Percentiles rank a stretch among this genome's conserved stretches.
phyloP scores from a whole-genome alignment of 2,329 filamentous ascomycete genomes.

The Geosmithia flava region DNA sequence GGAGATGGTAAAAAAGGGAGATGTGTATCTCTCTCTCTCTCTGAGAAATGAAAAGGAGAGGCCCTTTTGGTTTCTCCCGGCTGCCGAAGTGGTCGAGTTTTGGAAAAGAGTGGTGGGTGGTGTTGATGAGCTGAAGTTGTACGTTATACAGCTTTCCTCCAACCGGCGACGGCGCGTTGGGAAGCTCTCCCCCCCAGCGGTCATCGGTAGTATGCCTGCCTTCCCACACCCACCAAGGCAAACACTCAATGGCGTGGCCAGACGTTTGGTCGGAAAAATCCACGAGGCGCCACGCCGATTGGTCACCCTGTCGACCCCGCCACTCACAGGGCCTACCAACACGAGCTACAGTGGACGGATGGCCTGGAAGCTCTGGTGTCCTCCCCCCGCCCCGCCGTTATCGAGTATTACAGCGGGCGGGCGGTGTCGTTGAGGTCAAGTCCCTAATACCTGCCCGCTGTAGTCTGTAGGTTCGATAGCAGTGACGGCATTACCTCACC shows the following conservation, averaged over 20 bases:
- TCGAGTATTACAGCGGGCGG: neutral
- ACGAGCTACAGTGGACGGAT: neutral
- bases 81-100: neutral
- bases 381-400: neutral
- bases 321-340: neutral
- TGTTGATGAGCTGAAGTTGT: neutral
- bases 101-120: too few species aligned
- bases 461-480: too few species aligned
- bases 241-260: constrained; percentile 27
- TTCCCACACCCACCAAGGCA: constrained; percentile 17
- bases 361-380: neutral
- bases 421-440: too few species aligned
- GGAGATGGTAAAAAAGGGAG: neutral
- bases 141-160: neutral
- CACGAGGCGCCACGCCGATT: neutral
- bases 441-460: too few species aligned
- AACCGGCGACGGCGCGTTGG: neutral
- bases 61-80: neutral
- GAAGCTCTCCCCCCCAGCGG: neutral
- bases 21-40: constrained; percentile 1
- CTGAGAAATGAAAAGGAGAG: neutral
- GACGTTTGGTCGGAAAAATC: neutral
- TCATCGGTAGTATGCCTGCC: neutral
- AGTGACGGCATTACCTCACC: constrained; percentile 5
- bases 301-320: neutral